Base-by-base conservation (phyloP, 1,284 basidiomycete species). In the Tylopilus sp. region DNA sequence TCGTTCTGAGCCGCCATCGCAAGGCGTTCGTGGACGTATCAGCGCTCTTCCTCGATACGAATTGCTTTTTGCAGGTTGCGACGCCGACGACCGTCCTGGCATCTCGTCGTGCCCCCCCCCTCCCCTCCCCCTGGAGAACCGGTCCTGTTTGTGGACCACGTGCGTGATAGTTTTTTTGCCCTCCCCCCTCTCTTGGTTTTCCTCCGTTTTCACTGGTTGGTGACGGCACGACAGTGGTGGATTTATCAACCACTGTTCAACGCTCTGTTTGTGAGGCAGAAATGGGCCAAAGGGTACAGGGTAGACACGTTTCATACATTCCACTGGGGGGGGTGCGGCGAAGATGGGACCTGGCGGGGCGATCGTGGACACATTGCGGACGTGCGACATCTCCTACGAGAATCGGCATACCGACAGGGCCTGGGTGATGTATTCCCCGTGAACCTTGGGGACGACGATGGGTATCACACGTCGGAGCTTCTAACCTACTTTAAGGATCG, bases 251-350 rank as follows among this genome's bases (percentile, higher is more conserved):
- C 70, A 6, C 76, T 75, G 13, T 71, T 74, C 46, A 71, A 76
- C 42, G 64, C 71, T 9, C 61, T 66, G 10, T 78, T 75, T 52
- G 75, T 77, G 46, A 67, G 75, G 15, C 62, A 73, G 38, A 68
- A 72, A 46, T 77, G 76, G 76, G 57, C 51, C 0, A 60, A 69
- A 44, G 74, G 73, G 1, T 67, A 63, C 47, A 73, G 77, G 48
- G 76, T 78, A 11, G 76, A 77, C 51, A 74, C 75, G 6, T 77
- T 77, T 58, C 76, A 78, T 54, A 71, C 73, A 0, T 77, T 76
- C 52, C 72, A 74, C 51, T 75, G 76, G 73, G 72, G 72, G 1
- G 73, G 74, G 41, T 63, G 51, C 15, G 66, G 54, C 12, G 57
- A 56, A 13, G 62, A 69, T 30, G 71, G 71, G 2, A 50, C 58